A percentile compares a stretch with the other conserved stretches of the same genome.
These are phyloP conservation scores for Oxalis stricta DNA, from an alignment of 441 rosid species.

Conservation along the genomic window DNA sequence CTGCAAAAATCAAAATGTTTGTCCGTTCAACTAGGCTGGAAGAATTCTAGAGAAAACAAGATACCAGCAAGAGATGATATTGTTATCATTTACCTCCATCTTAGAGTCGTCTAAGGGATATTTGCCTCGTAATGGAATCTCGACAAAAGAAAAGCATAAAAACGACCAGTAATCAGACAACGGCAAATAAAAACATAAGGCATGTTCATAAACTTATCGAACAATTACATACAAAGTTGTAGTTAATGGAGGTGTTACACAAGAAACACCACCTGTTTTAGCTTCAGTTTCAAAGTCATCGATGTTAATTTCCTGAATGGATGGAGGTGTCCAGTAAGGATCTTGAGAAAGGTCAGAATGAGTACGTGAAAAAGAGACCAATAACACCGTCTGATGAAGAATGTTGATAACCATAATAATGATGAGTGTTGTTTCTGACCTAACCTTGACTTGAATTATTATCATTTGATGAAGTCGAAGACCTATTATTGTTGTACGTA, in stretches of 20 bases:
- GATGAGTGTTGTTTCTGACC: slow-evolving; percentile 25
- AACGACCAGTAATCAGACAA: slow-evolving; percentile 1
- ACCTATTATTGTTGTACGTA: no score
- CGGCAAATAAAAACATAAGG: neutral
- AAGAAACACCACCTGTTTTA: slow-evolving; percentile 18
- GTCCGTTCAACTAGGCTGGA: slow-evolving; percentile 7
- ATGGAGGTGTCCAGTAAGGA: slow-evolving; percentile 49
- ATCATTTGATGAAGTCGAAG: slow-evolving; percentile 45
- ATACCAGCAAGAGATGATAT: neutral
- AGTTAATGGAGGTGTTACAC: neutral
- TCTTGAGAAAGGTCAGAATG: slow-evolving; percentile 31
- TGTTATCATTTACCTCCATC: slow-evolving; percentile 22
- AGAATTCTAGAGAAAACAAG: neutral
- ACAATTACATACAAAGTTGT: neutral
- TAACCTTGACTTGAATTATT: slow-evolving; percentile 33
- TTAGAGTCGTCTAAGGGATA: slow-evolving; percentile 19
- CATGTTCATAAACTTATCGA: no score
- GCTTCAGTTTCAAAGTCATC: slow-evolving; percentile 21
- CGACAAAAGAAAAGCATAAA: slow-evolving; percentile 4
- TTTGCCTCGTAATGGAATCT: slow-evolving; percentile 23
- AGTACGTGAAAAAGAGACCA: slow-evolving; percentile 22
- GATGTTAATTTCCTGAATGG: slow-evolving; percentile 28
- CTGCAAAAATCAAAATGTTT: slow-evolving; percentile 20
- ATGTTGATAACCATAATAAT: slow-evolving; percentile 15
- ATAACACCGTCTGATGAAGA: slow-evolving; percentile 24